Percentiles rank a stretch among this genome's conserved stretches.
Evolutionary conservation across 2,329 filamentous ascomycete genomes (phyloP).

Genomic region (Apiospora marii): DNA sequence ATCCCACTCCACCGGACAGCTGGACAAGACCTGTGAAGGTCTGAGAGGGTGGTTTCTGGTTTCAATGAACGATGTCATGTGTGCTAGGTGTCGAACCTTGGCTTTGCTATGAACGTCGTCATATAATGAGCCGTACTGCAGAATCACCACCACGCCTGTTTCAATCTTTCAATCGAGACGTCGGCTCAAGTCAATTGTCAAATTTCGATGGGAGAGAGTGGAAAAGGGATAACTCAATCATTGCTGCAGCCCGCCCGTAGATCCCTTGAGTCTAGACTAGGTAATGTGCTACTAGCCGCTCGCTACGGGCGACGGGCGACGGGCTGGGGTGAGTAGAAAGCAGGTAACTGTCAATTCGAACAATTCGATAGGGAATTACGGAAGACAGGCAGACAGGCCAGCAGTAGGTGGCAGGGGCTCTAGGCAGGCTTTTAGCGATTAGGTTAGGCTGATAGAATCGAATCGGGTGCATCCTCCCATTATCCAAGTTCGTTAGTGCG

Average conservation of each 20-base stretch:
- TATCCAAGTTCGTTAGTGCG: conserved; percentile 1
- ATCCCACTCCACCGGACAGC: neutral
- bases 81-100: neutral
- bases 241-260: neutral
- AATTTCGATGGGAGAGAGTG: neutral
- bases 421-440: conserved; percentile 8
- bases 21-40: neutral
- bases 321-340: neutral
- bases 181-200: neutral
- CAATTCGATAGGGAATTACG: conserved; percentile 6
- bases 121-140: neutral
- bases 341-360: neutral
- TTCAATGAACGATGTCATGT: neutral
- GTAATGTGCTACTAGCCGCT: neutral
- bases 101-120: neutral
- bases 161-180: neutral
- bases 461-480: neutral
- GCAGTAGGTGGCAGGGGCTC: neutral
- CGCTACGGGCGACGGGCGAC: too few species aligned
- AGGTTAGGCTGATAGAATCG: neutral
- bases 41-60: neutral
- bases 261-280: conserved; percentile 1
- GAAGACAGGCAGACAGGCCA: neutral
- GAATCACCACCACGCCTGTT: neutral
- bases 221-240: neutral